A percentile compares a stretch with the other conserved stretches of the same genome.
These are phyloP conservation scores for Apiospora aurea DNA, from an alignment of 2,329 filamentous ascomycete species.

Conservation along the genomic window DNA sequence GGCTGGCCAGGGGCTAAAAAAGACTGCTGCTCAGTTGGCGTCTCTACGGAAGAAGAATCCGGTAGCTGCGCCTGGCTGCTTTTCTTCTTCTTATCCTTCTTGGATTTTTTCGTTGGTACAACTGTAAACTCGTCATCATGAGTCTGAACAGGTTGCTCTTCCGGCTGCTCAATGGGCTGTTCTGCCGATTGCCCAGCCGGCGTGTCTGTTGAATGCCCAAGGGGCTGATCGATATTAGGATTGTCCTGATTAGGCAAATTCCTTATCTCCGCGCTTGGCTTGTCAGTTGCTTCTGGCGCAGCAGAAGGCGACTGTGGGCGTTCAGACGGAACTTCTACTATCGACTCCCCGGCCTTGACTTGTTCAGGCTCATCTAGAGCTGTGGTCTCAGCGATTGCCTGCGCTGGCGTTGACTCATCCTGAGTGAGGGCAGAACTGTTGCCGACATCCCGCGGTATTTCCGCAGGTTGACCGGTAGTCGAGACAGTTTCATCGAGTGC, in stretches of 20 bases:
- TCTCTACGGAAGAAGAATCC: slow-evolving; percentile 7
- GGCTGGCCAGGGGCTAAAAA: slow-evolving; percentile 25
- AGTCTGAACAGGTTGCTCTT: slow-evolving; percentile 24
- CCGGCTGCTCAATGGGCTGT: slow-evolving; percentile 21
- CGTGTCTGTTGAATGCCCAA: not conserved
- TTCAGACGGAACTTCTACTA: slow-evolving; percentile 4
- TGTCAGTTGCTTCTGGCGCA: not conserved
- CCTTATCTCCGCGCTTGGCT: not conserved
- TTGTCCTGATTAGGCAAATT: not conserved
- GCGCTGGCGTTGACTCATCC: not conserved
- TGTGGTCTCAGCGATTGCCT: not conserved
- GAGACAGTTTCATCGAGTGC: not conserved
- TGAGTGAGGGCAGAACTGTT: not conserved
- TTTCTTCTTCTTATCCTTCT: slow-evolving; percentile 47
- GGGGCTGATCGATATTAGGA: not conserved
- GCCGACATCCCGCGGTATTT: not conserved
- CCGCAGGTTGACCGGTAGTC: not conserved
- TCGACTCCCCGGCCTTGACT: slow-evolving; percentile 21
- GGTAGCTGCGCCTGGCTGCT: slow-evolving; percentile 1
- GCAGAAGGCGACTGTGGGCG: slow-evolving; percentile 7
- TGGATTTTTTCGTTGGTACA: slow-evolving; percentile 39
- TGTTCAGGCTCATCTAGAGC: not conserved
- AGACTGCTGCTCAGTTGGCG: slow-evolving; percentile 20
- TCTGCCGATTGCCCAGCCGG: not conserved
- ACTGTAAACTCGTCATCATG: slow-evolving; percentile 35